Conservation (phyloP, 2,329 filamentous ascomycete species). For the Pseudogymnoascus sp. region DNA sequence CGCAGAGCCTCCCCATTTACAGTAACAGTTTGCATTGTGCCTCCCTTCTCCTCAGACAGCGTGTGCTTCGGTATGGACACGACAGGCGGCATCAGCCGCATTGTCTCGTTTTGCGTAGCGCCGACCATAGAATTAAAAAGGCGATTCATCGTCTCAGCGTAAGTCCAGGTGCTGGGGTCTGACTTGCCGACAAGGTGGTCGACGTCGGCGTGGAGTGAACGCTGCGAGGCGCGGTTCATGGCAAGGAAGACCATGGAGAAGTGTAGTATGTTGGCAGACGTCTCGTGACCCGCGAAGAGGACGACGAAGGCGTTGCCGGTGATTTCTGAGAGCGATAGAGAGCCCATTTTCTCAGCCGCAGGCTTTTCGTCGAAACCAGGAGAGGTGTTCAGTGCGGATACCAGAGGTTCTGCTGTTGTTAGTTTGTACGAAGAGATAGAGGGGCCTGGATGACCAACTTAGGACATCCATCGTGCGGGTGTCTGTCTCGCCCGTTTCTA, state of each 20-base stretch:
- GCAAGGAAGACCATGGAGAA: conserved; percentile 25
- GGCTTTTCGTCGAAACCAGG: conserved; percentile 11
- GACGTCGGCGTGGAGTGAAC: conserved; percentile 20
- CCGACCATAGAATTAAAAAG: conserved; percentile 23
- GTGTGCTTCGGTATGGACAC: conserved; percentile 43
- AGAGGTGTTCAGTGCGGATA: conserved; percentile 11
- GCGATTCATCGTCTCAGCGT: conserved; percentile 18
- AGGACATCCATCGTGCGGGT: conserved; percentile 21
- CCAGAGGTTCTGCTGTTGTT: conserved; percentile 14
- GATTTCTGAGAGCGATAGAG: conserved; percentile 18
- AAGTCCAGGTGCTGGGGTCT: conserved; percentile 15
- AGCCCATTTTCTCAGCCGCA: conserved; percentile 16
- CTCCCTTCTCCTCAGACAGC: conserved; percentile 20
- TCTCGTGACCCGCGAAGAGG: conserved; percentile 28
- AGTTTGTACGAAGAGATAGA: neutral
- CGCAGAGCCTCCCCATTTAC: conserved; percentile 15
- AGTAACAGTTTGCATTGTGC: conserved; percentile 13
- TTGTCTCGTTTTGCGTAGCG: conserved; percentile 38
- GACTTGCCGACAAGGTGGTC: conserved; percentile 21
- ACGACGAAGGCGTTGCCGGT: conserved; percentile 27
- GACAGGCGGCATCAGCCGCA: conserved; percentile 45
- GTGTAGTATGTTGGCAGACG: conserved; percentile 25
- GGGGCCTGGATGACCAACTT: conserved; percentile 10
- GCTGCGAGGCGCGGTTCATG: conserved; percentile 14
- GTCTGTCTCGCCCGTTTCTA: conserved; percentile 17